phyloP scores from a whole-genome alignment of 2,329 filamentous ascomycete genomes.

The Fonsecaea pedrosoi region DNA sequence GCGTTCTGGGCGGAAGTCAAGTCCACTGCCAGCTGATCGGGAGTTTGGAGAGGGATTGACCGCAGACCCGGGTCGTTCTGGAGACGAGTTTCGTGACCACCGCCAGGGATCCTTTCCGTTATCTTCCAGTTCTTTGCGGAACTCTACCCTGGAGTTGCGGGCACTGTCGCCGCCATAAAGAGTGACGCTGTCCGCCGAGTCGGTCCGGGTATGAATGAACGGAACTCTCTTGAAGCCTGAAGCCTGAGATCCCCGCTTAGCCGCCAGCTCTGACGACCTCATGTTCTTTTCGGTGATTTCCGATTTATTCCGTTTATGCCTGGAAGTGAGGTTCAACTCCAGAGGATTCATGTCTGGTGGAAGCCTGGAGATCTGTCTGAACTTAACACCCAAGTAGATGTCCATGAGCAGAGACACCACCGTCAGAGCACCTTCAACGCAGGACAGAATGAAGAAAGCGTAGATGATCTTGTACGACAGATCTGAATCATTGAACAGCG shows the following conservation, averaged over 20 bases:
- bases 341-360: conserved; percentile 96
- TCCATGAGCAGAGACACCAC: conserved; percentile 72
- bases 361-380: conserved; percentile 79
- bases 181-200: conserved; percentile 62
- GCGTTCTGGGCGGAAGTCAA: conserved; percentile 38
- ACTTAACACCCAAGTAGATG: conserved; percentile 76
- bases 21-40: conserved; percentile 36
- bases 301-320: conserved; percentile 77
- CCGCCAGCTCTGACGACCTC: conserved; percentile 56
- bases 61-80: conserved; percentile 44
- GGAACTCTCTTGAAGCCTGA: conserved; percentile 61
- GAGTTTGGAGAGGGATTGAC: conserved; percentile 40
- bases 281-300: conserved; percentile 67
- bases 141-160: conserved; percentile 35
- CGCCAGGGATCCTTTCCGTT: conserved; percentile 39
- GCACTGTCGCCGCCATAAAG: conserved; percentile 37
- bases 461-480: conserved; percentile 67
- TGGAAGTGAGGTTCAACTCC: conserved; percentile 76
- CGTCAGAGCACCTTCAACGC: conserved; percentile 71
- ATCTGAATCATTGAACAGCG: conserved; percentile 65
- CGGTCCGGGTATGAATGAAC: conserved; percentile 78
- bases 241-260: conserved; percentile 44
- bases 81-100: conserved; percentile 40
- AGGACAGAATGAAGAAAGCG: conserved; percentile 71
- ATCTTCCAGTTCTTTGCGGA: conserved; percentile 38